These are phyloP conservation scores for Stenogyne calaminthoides DNA, from an alignment of 305 asterid species.

Conservation along the genomic window DNA sequence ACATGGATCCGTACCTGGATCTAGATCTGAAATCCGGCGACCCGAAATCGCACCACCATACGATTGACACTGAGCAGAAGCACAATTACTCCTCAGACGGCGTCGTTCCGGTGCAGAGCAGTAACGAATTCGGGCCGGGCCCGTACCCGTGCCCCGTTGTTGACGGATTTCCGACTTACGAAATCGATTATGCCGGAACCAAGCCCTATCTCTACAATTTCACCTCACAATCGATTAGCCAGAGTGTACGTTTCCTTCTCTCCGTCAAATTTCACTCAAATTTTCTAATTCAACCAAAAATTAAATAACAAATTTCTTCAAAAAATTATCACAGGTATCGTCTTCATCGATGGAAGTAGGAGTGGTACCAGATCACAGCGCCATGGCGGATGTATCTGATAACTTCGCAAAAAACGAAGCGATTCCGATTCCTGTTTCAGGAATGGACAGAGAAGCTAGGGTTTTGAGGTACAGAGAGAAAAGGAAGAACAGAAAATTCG, in stretches of 20 bases:
- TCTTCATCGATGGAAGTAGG: constrained; percentile 76
- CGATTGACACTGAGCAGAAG: constrained; percentile 18
- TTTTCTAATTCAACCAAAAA: background rate
- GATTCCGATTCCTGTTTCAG: constrained; percentile 48
- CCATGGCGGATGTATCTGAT: constrained; percentile 54
- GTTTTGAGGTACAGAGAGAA: constrained; percentile 89
- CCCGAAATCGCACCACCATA: constrained; percentile 43
- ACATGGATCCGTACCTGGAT: constrained; percentile 70
- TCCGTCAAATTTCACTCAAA: background rate
- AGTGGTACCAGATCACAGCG: constrained; percentile 72
- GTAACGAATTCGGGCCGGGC: constrained; percentile 39
- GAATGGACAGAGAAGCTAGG: constrained; percentile 78
- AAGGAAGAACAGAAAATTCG: constrained; percentile 81
- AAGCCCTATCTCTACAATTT: constrained; percentile 74
- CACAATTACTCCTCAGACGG: constrained; percentile 54
- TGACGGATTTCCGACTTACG: constrained; percentile 73
- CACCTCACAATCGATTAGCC: constrained; percentile 71
- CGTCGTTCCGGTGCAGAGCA: constrained; percentile 67
- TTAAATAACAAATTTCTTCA: background rate
- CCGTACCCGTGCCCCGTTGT: constrained; percentile 61
- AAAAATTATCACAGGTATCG: constrained; percentile 31
- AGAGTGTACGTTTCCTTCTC: constrained; percentile 55
- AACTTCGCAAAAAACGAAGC: constrained; percentile 34
- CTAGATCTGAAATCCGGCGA: constrained; percentile 59
- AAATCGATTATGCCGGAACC: constrained; percentile 54